Evolutionary conservation across 768 basidiomycete genomes (phyloP).

Genomic region (Termitomyces sp.): DNA sequence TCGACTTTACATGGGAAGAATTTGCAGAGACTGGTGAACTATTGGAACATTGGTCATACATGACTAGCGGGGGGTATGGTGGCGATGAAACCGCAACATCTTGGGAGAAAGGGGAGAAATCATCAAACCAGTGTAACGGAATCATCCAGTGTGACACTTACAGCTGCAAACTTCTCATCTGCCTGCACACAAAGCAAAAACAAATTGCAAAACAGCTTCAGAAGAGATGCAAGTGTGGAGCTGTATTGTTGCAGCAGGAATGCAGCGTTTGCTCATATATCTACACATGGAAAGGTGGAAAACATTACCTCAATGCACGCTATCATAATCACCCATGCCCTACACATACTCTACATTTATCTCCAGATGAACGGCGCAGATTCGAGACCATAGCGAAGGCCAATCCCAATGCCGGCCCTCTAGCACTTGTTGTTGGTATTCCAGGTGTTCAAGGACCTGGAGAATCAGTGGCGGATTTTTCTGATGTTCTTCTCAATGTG

Average conservation of each 20-base stretch:
- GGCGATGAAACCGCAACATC: no score
- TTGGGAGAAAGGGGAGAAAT: neutral
- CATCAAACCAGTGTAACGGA: neutral
- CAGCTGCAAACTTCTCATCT: neutral
- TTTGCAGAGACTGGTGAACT: no score
- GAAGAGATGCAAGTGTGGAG: neutral
- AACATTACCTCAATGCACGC: neutral
- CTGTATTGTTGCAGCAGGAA: neutral
- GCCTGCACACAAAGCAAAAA: neutral
- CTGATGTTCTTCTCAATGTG: constrained; percentile 8
- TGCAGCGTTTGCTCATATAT: neutral
- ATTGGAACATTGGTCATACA: no score
- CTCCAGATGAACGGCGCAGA: neutral
- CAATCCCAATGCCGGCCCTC: constrained; percentile 10
- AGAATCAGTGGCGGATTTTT: constrained; percentile 15
- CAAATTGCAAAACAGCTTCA: neutral
- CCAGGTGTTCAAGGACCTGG: constrained; percentile 13
- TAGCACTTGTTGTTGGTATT: constrained; percentile 13
- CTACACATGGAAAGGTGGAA: neutral
- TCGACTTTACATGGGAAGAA: no score
- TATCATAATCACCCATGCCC: constrained; percentile 2
- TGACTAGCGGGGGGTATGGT: no score
- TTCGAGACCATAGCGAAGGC: neutral
- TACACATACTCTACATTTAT: neutral
- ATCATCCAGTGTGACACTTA: constrained; percentile 4